Base-by-base conservation (phyloP, 176 grass and related monocot species). In the Ananas comosus region DNA sequence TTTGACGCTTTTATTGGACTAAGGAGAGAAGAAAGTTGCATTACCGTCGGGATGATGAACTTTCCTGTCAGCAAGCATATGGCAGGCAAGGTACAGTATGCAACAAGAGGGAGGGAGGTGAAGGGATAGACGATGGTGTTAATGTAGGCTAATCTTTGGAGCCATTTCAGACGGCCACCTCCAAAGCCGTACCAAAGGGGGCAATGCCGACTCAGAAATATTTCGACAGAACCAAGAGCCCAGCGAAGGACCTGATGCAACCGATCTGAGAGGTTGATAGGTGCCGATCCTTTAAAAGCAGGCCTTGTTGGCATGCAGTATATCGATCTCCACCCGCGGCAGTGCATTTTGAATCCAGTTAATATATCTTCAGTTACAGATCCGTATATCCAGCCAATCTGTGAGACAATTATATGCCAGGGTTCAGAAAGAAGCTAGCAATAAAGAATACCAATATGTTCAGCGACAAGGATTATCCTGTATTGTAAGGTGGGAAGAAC, bases 341-440 rank as follows among this genome's bases (percentile, higher is more conserved):
- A 92, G 25, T 97, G 93, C 93, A 97, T 97, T 71, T 92, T 97
- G 70, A 97, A 97, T 28, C 89, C 93, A 13, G 81, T 79, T 64
- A 97, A 68, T 67, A 97, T 92, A 72, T 94, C 90, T 68, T 99
- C 95, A 66, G 95, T 99, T 51, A 99, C 95, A 71, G 95, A 99
- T 53, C 95, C 93, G 48, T 97, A 97, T 63, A 97, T 97, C 89
- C 93, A 97, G 21, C 82, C 86, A 77, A 97, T 85, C 92, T 96
- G 83, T 18, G 0, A 80, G 6, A 70, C 8, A 49, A 72, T 23
- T 11, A 21, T 54, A 64, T 64, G 68, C 74, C 50, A 48, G 72
- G 54, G 53, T 61, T 17, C 56, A 14, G 13, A 13, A 61, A 61
- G 56, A 22, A 61, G 5, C 2, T 57, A 17, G 13, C 17, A 17